phyloP scores from a whole-genome alignment of 495 filamentous ascomycete genomes.

The Stereocaulon alpinum region DNA sequence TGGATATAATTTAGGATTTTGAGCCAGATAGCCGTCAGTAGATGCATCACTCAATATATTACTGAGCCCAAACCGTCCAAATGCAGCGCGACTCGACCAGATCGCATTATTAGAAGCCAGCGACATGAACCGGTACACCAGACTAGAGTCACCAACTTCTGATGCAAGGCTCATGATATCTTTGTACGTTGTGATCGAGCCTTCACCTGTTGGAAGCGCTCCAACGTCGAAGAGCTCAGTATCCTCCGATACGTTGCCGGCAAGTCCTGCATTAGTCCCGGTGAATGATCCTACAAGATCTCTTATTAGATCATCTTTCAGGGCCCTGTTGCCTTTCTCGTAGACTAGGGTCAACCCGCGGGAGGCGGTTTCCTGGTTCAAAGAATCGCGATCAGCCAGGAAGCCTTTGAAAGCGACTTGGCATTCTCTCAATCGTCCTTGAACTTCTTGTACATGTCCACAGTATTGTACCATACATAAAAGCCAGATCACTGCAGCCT shows the following conservation, averaged over 20 bases:
- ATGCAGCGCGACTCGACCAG: slow-evolving; percentile 90
- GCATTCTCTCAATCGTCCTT: slow-evolving; percentile 60
- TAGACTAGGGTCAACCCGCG: slow-evolving; percentile 84
- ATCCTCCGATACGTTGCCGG: slow-evolving; percentile 69
- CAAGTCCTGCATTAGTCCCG: slow-evolving; percentile 55
- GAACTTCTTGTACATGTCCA: slow-evolving; percentile 60
- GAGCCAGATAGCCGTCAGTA: slow-evolving; percentile 54
- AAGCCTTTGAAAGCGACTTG: slow-evolving; percentile 80
- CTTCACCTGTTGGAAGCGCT: slow-evolving; percentile 80
- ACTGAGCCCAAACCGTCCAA: slow-evolving; percentile 86
- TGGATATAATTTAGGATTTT: slow-evolving; percentile 87
- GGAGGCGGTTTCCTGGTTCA: slow-evolving; percentile 91
- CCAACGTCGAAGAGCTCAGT: slow-evolving; percentile 94
- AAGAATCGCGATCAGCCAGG: slow-evolving; percentile 78
- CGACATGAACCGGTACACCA: slow-evolving; percentile 97
- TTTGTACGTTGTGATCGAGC: slow-evolving; percentile 86
- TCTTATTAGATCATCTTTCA: slow-evolving; percentile 73
- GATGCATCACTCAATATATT: slow-evolving; percentile 83
- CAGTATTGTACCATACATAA: slow-evolving; percentile 89
- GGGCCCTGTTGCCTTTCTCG: slow-evolving; percentile 70
- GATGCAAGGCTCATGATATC: slow-evolving; percentile 88
- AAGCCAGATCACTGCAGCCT: slow-evolving; percentile 86
- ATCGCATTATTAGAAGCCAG: slow-evolving; percentile 87
- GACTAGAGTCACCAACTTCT: slow-evolving; percentile 85
- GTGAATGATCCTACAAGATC: slow-evolving; percentile 86